These are phyloP conservation scores for Diaporthe humulicola DNA, from an alignment of 2,329 filamentous ascomycete species.

Conservation along the genomic window DNA sequence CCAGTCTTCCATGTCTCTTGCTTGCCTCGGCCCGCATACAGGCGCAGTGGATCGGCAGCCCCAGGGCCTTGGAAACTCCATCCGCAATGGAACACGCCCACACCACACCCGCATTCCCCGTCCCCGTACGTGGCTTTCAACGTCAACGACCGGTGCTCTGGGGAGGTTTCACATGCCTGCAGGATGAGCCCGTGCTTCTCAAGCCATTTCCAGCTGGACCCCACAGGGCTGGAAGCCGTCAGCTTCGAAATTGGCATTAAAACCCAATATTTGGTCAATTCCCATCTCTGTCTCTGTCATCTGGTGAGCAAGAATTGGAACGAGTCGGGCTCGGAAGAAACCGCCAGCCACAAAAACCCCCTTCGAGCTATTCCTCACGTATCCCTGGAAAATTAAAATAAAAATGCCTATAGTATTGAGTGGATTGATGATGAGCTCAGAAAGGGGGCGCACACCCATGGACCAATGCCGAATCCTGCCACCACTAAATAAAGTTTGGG, in stretches of 20 bases:
- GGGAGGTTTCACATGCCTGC: not conserved
- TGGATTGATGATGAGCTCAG: not conserved
- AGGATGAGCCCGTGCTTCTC: not conserved
- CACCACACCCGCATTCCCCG: conserved; percentile 20
- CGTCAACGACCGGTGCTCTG: not conserved
- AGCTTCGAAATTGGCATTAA: not conserved
- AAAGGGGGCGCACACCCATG: not conserved
- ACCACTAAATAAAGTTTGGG: not conserved
- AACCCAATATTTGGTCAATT: too few species aligned
- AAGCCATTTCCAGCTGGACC: not conserved
- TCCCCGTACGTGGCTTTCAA: not conserved
- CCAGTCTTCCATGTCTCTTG: not conserved
- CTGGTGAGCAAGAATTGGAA: not conserved
- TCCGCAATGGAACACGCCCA: conserved; percentile 27
- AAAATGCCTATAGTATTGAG: not conserved
- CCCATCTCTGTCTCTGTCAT: not conserved
- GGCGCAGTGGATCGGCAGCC: conserved; percentile 14
- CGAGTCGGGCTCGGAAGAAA: not conserved
- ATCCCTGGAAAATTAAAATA: too few species aligned
- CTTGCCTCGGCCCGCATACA: conserved; percentile 30
- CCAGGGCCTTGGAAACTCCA: not conserved
- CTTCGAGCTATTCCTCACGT: not conserved
- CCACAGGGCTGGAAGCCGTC: not conserved
- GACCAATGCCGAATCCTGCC: not conserved
- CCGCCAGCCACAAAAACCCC: not conserved